Evolutionary conservation across 2,329 filamentous ascomycete species (phyloP).

Genomic region (Pleoardoris graminearum): DNA sequence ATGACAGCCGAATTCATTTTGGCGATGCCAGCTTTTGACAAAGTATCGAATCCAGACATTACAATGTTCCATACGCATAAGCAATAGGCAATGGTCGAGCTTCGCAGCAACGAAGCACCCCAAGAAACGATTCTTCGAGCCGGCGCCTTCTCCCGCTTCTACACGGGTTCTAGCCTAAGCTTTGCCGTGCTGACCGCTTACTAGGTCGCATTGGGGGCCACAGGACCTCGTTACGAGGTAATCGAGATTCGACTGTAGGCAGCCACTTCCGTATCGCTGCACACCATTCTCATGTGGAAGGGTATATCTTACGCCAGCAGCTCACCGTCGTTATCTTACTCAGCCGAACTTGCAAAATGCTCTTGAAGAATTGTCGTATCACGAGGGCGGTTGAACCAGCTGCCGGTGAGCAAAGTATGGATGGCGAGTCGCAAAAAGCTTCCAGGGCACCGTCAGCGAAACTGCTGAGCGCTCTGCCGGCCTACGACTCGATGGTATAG

Average conservation of each 20-base stretch:
- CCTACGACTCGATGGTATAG: too few relatives aligned
- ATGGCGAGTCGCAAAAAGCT: too few relatives aligned
- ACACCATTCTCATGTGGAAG: too few relatives aligned
- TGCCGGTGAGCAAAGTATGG: not conserved
- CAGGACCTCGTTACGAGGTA: not conserved
- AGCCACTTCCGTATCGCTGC: slow-evolving; percentile 8
- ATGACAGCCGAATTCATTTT: too few relatives aligned
- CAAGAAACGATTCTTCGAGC: not conserved
- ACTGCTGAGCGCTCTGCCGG: too few relatives aligned
- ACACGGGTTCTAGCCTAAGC: not conserved
- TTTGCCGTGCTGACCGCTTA: not conserved
- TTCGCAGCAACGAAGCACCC: not conserved
- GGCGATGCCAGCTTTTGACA: too few relatives aligned
- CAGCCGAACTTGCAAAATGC: slow-evolving; percentile 5
- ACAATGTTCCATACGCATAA: too few relatives aligned
- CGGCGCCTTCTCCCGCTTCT: not conserved
- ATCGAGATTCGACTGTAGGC: slow-evolving; percentile 3
- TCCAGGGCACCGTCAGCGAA: too few relatives aligned
- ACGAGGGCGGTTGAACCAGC: slow-evolving; percentile 1
- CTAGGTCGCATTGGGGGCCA: not conserved
- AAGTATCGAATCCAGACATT: too few relatives aligned
- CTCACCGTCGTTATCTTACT: slow-evolving; percentile 1
- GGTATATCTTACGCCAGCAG: slow-evolving; percentile 11
- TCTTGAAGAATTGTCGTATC: not conserved
- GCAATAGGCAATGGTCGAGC: too few relatives aligned